These are phyloP conservation scores for Oemleria cerasiformis DNA, from an alignment of 306 rosid genomes.

Conservation along the genomic window DNA sequence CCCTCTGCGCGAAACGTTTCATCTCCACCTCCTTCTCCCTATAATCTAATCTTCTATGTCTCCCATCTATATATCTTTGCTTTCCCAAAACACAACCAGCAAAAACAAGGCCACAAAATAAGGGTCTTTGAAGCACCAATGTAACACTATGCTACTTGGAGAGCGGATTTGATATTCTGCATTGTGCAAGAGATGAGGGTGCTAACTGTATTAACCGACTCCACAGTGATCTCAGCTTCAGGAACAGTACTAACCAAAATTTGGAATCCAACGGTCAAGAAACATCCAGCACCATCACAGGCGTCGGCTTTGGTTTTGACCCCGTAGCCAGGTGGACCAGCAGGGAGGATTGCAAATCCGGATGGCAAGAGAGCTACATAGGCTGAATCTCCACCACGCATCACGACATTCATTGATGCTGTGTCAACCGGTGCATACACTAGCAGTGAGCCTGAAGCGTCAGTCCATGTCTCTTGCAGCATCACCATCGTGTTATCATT, in stretches of 20 bases:
- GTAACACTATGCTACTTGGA: constrained; percentile 32
- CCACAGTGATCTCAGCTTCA: constrained; percentile 49
- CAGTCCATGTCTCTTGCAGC: constrained; percentile 78
- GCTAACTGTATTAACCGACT: constrained; percentile 59
- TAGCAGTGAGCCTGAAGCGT: constrained; percentile 56
- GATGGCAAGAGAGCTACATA: constrained; percentile 65
- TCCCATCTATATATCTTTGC: neutral
- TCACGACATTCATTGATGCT: constrained; percentile 44
- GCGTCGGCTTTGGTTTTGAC: constrained; percentile 22
- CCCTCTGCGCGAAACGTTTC: constrained; percentile 31
- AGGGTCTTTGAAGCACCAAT: neutral
- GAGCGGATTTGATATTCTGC: constrained; percentile 65
- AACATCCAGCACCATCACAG: constrained; percentile 34
- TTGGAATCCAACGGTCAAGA: constrained; percentile 70
- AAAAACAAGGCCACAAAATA: constrained; percentile 9
- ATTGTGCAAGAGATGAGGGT: constrained; percentile 56
- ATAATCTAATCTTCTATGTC: constrained; percentile 21
- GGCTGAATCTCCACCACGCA: constrained; percentile 66
- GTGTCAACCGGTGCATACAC: constrained; percentile 72
- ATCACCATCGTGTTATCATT: constrained; percentile 49
- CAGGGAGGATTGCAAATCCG: constrained; percentile 70
- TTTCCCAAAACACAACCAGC: constrained; percentile 9
- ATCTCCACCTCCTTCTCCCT: constrained; percentile 24
- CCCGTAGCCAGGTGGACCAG: constrained; percentile 17
- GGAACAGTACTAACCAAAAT: constrained; percentile 47